Conservation (phyloP, 2,329 filamentous ascomycete genomes). For the Pseudogymnoascus sp. region DNA sequence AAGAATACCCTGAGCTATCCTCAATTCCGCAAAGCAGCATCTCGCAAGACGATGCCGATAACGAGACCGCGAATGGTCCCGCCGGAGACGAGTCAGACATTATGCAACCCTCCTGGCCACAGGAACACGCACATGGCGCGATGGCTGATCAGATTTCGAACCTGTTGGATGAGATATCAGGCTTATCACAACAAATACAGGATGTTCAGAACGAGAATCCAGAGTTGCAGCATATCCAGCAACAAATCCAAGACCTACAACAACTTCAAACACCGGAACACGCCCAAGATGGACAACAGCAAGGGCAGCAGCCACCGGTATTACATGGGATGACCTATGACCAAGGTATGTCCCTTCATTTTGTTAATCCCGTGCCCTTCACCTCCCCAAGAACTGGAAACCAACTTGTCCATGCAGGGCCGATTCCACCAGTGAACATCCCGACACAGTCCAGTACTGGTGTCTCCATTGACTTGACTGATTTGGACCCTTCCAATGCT, state of each 20-base stretch:
- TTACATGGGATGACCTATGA: constrained; percentile 18
- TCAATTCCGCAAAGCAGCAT: not conserved
- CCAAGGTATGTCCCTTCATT: constrained; percentile 26
- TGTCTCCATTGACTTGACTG: not conserved
- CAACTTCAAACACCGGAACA: not conserved
- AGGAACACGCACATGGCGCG: not conserved
- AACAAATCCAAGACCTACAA: not conserved
- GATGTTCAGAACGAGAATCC: constrained; percentile 20
- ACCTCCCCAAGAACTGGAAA: not conserved
- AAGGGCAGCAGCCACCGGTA: constrained; percentile 17
- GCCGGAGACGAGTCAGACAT: not conserved
- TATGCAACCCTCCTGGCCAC: not conserved
- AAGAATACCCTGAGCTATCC: not conserved
- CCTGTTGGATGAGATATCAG: constrained; percentile 24
- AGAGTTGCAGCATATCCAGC: not conserved
- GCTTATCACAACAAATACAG: constrained; percentile 26
- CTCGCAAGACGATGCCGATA: not conserved
- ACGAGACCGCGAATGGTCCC: not conserved
- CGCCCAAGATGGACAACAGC: constrained; percentile 21
- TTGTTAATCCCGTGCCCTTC: constrained; percentile 15
- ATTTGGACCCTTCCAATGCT: not conserved
- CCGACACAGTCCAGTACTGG: not conserved
- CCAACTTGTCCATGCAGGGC: constrained; percentile 12
- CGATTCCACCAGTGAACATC: constrained; percentile 10
- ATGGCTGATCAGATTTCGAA: constrained; percentile 13